These are phyloP conservation scores for Arctium lappa DNA, from an alignment of 129 eudicot species.

Conservation along the genomic window DNA sequence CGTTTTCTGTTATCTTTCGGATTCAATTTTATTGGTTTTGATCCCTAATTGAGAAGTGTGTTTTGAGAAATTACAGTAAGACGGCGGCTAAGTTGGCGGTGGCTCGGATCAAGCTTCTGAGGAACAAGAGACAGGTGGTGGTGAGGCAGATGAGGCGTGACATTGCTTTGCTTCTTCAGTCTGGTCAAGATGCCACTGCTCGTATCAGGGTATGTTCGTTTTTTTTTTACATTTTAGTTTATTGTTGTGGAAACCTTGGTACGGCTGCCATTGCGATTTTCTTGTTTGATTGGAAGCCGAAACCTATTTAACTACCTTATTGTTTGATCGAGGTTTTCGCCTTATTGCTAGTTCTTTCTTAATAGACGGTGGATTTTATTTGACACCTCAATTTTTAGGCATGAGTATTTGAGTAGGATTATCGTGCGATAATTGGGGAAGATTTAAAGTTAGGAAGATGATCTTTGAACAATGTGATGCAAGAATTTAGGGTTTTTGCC, in stretches of 20 bases:
- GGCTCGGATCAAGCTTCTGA: slow-evolving; percentile 80
- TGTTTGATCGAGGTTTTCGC: no score
- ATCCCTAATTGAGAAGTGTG: not conserved
- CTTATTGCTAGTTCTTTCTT: not conserved
- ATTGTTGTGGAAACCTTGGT: not conserved
- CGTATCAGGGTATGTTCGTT: slow-evolving; percentile 59
- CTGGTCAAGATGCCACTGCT: slow-evolving; percentile 92
- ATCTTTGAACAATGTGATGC: not conserved
- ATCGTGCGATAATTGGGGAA: slow-evolving; percentile 1
- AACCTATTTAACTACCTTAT: no score
- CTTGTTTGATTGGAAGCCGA: no score
- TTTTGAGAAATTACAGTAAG: slow-evolving; percentile 45
- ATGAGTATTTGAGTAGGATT: not conserved
- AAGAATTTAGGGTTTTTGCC: not conserved
- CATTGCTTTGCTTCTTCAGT: slow-evolving; percentile 84
- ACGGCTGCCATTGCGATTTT: not conserved
- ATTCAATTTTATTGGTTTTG: not conserved
- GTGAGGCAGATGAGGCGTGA: slow-evolving; percentile 95
- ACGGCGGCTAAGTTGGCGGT: slow-evolving; percentile 88
- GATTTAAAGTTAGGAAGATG: not conserved
- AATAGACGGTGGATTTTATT: not conserved
- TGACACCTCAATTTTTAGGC: not conserved
- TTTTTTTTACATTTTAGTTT: not conserved
- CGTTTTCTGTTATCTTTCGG: not conserved
- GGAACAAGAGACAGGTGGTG: slow-evolving; percentile 87